Base-by-base conservation (phyloP, 1,284 basidiomycete genomes). In the Malassezia pachydermatis region DNA sequence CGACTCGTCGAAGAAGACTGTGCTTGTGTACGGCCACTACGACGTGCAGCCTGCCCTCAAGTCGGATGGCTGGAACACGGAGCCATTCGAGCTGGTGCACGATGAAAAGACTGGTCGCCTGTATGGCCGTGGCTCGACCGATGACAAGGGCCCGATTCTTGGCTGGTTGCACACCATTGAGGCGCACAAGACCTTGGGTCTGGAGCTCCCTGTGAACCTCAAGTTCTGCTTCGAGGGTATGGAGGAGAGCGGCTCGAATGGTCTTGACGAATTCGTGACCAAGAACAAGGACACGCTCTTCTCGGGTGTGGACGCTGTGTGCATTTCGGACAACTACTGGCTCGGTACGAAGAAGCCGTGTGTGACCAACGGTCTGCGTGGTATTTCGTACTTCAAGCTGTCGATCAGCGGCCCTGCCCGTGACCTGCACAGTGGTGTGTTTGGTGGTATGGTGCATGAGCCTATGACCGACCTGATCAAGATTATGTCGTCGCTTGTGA, bases 81-180 rank as follows among this genome's bases (percentile, higher is more conserved):
- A 92, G 54, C 94, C 94, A 0, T 98, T 96, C 76, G 78, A 76
- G 43, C 80, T 98, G 34, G 80, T 80, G 3, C 75, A 80, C 34
- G 81, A 86, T 65, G 74, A 78, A 55, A 76, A 78, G 63, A 80
- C 81, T 3, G 84, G 81, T 6, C 78, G 80, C 45, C 77, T 96
- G 28, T 84, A 87, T 62, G 92, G 92, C 2, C 84, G 92, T 38
- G 68, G 68, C n/a, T 62, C 62, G n/a, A 61, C 67, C 27, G 61
- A 67, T 41, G 60, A 65, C 61, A 65, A 71, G 54, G 69, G 67
- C 3, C 72, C 72, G 24, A 61, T 73, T 36, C 60, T 95, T 38
- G 90, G 87, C 30, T 96, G 92, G 94, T 75, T 98, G 57, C 94
- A 98, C 72, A 84, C 89, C 42, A 77, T 96, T 45, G 84, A 95